phyloP scores from a whole-genome alignment of 1,284 basidiomycete genomes.

The Gastroboletus turbinatus region DNA sequence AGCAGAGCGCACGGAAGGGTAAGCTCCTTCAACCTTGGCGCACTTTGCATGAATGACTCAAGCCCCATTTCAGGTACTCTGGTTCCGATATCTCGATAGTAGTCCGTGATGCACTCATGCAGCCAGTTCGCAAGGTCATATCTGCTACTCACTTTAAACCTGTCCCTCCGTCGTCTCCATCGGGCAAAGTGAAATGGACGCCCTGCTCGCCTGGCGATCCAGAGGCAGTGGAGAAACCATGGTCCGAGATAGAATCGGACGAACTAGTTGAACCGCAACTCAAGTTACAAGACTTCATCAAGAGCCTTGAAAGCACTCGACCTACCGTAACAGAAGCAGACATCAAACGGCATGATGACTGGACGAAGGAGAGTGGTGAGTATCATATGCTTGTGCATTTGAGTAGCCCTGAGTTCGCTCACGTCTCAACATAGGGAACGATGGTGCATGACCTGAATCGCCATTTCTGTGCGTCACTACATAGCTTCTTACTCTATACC shows the following conservation, averaged over 20 bases:
- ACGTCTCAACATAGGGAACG: slow-evolving; percentile 34
- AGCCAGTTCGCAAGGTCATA: slow-evolving; percentile 95
- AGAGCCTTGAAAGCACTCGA: slow-evolving; percentile 77
- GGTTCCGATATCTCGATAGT: slow-evolving; percentile 96
- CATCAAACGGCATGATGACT: slow-evolving; percentile 88
- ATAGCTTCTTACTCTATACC: slow-evolving; percentile 20
- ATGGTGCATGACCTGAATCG: slow-evolving; percentile 39
- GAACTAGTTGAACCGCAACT: slow-evolving; percentile 88
- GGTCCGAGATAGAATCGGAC: slow-evolving; percentile 91
- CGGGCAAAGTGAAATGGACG: slow-evolving; percentile 62
- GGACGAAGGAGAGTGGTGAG: slow-evolving; percentile 86
- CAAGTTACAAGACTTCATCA: slow-evolving; percentile 81
- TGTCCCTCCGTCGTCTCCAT: slow-evolving; percentile 38
- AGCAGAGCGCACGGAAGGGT: slow-evolving; percentile 88
- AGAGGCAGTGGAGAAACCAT: slow-evolving; percentile 85
- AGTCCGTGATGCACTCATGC: slow-evolving; percentile 97
- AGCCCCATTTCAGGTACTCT: slow-evolving; percentile 60
- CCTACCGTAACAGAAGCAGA: slow-evolving; percentile 91
- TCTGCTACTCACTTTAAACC: slow-evolving; percentile 94
- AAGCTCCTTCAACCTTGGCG: slow-evolving; percentile 17
- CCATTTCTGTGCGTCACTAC: neutral
- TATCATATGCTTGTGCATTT: neutral
- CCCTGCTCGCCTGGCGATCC: slow-evolving; percentile 95
- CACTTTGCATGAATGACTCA: neutral
- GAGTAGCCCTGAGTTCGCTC: neutral